These are phyloP conservation scores for Microbotryum intermedium DNA, from an alignment of 1,284 basidiomycete species.

Conservation along the genomic window DNA sequence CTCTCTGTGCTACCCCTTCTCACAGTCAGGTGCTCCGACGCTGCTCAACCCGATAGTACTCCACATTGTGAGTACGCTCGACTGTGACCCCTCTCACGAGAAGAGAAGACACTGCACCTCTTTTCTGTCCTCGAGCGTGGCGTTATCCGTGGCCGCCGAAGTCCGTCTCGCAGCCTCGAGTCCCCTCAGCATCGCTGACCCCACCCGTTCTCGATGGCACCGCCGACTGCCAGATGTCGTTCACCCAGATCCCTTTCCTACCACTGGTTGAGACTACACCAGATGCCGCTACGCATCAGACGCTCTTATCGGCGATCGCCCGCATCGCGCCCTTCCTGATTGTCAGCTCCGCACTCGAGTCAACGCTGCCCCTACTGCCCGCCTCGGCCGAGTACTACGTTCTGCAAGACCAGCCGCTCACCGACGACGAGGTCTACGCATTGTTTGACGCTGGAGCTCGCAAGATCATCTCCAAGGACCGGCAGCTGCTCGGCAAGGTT, in stretches of 20 bases:
- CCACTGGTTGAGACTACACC: conserved; percentile 15
- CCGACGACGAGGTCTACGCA: conserved; percentile 52
- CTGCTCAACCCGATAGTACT: no score
- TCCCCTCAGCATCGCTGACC: no score
- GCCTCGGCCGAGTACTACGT: conserved; percentile 46
- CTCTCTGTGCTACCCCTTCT: no score
- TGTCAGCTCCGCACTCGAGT: conserved; percentile 34
- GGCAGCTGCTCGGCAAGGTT: conserved; percentile 39
- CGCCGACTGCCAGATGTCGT: conserved; percentile 17
- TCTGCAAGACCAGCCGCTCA: conserved; percentile 49
- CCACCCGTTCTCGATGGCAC: not conserved
- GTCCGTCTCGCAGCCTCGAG: no score
- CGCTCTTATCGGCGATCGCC: conserved; percentile 53
- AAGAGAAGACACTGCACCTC: no score
- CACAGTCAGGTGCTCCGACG: no score
- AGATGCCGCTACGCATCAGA: conserved; percentile 12
- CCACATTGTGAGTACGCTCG: no score
- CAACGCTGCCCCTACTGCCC: conserved; percentile 28
- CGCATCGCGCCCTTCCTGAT: conserved; percentile 68
- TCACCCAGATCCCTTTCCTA: conserved; percentile 27
- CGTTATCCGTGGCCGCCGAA: no score
- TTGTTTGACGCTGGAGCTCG: conserved; percentile 66
- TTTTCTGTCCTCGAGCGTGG: no score
- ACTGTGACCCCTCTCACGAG: no score
- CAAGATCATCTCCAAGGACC: conserved; percentile 49